A percentile compares a stretch with the other conserved stretches of the same genome.
Conservation (phyloP, 345 rosid species). For the Conringia planisiliqua region DNA sequence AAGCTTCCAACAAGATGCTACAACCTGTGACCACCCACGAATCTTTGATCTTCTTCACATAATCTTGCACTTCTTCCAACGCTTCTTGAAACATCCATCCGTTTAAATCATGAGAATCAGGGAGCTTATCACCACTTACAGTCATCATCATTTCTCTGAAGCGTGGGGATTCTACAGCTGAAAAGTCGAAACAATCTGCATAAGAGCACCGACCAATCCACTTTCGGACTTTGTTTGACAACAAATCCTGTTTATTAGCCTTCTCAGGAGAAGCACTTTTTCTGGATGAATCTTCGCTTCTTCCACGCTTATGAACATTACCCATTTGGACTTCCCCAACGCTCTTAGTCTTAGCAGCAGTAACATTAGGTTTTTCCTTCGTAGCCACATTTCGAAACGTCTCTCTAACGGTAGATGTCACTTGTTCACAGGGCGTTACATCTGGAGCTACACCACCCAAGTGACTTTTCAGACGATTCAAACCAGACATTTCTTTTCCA, state of each 20-base stretch:
- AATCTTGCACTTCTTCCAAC: slow-evolving; percentile 37
- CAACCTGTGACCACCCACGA: slow-evolving; percentile 63
- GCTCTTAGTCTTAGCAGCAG: not conserved
- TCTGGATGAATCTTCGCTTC: not conserved
- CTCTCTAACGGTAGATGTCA: slow-evolving; percentile 38
- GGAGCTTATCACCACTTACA: slow-evolving; percentile 22
- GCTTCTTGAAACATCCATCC: slow-evolving; percentile 42
- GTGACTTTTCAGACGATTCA: slow-evolving; percentile 42
- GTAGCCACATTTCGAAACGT: slow-evolving; percentile 17
- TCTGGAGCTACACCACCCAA: slow-evolving; percentile 46
- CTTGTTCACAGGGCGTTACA: slow-evolving; percentile 41
- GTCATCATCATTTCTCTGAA: slow-evolving; percentile 37
- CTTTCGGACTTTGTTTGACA: slow-evolving; percentile 24
- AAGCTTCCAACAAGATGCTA: slow-evolving; percentile 64
- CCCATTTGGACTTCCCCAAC: not conserved
- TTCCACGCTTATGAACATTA: not conserved
- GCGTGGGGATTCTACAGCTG: slow-evolving; percentile 38
- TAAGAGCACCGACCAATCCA: slow-evolving; percentile 43
- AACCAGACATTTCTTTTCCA: slow-evolving; percentile 34
- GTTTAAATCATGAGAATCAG: slow-evolving; percentile 33
- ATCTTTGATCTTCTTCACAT: slow-evolving; percentile 39
- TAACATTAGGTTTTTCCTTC: not conserved
- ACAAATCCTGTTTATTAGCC: slow-evolving; percentile 1
- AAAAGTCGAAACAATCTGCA: slow-evolving; percentile 43
- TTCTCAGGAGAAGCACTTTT: not conserved